Conservation (phyloP, 2,329 filamentous ascomycete species). For the Fusarium ambrosium region DNA sequence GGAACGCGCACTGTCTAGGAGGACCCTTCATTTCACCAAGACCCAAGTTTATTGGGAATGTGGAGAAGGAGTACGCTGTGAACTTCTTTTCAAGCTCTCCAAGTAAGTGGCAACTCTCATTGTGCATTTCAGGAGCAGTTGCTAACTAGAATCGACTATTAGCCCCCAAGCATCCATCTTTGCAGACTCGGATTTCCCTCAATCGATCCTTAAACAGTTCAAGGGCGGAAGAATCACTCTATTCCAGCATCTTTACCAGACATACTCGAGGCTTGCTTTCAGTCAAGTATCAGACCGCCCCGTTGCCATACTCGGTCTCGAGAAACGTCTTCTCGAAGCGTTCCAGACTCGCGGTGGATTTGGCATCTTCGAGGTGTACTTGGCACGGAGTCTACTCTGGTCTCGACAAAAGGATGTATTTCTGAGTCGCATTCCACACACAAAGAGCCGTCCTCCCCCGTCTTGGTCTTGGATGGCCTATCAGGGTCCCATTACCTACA, state of each 20-base stretch:
- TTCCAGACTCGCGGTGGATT: not conserved
- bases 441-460: not conserved
- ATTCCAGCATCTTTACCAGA: not conserved
- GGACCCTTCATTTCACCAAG: not conserved
- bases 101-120: not conserved
- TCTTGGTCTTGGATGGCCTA: not conserved
- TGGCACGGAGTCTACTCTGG: not conserved
- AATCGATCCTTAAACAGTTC: not conserved
- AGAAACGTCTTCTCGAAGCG: not conserved
- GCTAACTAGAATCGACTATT: not conserved
- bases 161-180: not conserved
- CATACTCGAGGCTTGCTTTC: not conserved
- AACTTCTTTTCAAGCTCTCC: not conserved
- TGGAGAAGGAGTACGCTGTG: not conserved
- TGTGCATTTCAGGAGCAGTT: not conserved
- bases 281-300: not conserved
- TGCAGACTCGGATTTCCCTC: not conserved
- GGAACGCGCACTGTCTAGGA: not conserved
- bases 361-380: not conserved
- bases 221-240: not conserved
- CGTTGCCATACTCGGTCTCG: not conserved
- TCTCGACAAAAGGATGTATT: not conserved
- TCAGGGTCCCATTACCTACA: not conserved
- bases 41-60: not conserved
- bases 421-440: not conserved